A percentile compares a stretch with the other conserved stretches of the same genome.
These are phyloP conservation scores for Verticillium nubilum DNA, from an alignment of 2,329 filamentous ascomycete species.

Conservation along the genomic window DNA sequence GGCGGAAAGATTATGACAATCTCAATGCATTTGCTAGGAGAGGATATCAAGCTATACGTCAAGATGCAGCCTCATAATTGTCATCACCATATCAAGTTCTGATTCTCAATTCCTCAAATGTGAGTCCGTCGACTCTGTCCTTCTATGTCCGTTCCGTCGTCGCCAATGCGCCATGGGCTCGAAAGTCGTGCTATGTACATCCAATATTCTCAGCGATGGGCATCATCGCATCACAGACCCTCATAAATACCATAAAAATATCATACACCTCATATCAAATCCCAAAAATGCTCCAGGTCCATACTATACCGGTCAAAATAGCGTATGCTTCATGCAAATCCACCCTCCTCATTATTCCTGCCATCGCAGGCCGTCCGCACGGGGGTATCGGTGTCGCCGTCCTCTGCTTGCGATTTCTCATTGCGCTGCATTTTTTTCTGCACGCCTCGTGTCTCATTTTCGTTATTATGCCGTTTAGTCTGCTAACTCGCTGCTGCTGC, in stretches of 20 bases:
- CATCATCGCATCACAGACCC: neutral
- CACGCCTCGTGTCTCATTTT: neutral
- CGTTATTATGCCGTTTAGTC: neutral
- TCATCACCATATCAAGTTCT: no score
- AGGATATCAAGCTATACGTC: no score
- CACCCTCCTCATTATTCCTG: neutral
- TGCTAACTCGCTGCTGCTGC: conserved; percentile 16
- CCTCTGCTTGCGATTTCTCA: neutral
- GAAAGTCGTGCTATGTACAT: neutral
- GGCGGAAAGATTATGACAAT: no score
- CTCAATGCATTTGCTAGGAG: no score
- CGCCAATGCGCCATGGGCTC: neutral
- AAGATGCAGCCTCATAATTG: no score
- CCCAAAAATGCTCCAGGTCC: neutral
- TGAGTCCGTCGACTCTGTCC: neutral
- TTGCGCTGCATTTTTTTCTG: neutral
- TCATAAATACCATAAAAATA: neutral
- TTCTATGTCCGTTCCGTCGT: neutral
- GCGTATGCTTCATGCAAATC: neutral
- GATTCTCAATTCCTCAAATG: no score
- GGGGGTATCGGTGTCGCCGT: neutral
- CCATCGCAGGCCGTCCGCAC: neutral
- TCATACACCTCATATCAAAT: neutral
- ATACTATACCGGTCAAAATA: neutral
- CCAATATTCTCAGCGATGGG: neutral